phyloP scores from a whole-genome alignment of 164 flowering plant species.

The Stephania japonica region DNA sequence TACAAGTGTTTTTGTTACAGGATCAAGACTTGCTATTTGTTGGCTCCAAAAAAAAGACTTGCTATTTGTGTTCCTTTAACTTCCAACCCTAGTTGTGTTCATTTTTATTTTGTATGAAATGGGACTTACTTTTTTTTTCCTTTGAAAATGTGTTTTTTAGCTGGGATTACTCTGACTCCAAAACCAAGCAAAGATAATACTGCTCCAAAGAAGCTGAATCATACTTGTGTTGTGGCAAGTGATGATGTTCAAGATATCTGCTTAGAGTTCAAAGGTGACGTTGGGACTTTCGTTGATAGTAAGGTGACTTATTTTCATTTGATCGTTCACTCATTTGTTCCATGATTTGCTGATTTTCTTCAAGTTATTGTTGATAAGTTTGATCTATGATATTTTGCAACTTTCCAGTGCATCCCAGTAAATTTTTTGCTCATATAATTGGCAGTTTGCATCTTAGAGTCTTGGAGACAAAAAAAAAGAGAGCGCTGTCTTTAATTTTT shows the following conservation, averaged over 20 bases:
- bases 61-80: no score
- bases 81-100: no score
- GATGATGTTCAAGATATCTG: conserved; percentile 30
- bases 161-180: conserved; percentile 26
- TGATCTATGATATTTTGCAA: not conserved
- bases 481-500: not conserved
- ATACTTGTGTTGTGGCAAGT: conserved; percentile 23
- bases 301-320: conserved; percentile 36
- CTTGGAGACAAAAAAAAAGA: no score
- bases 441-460: not conserved
- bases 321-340: not conserved
- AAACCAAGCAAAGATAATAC: conserved; percentile 33
- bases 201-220: conserved; percentile 26
- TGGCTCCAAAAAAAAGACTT: no score
- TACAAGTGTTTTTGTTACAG: no score
- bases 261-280: conserved; percentile 24
- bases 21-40: no score
- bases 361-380: not conserved
- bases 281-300: conserved; percentile 22
- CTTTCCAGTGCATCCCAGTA: not conserved
- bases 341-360: not conserved
- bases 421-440: not conserved
- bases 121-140: not conserved
- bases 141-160: conserved; percentile 26
- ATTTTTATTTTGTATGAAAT: no score